These are phyloP conservation scores for Ziziphus jujuba DNA, from an alignment of 306 rosid genomes.

Conservation along the genomic window DNA sequence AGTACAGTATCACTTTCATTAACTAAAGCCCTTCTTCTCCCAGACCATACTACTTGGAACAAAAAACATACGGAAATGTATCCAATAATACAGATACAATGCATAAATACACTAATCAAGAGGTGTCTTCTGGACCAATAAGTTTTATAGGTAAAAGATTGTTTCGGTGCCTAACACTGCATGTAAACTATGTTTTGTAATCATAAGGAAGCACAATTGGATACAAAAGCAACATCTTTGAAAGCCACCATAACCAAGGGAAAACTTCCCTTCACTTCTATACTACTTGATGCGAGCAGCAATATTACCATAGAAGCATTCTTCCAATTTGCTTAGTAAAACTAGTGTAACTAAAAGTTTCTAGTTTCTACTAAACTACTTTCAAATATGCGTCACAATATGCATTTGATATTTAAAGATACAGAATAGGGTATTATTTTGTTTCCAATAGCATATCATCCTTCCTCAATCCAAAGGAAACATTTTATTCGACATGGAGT, in stretches of 20 bases:
- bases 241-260: background rate
- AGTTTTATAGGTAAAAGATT: background rate
- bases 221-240: background rate
- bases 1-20: slow-evolving; percentile 6
- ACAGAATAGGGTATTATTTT: background rate
- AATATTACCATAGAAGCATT: background rate
- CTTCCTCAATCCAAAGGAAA: too few relatives aligned
- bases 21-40: slow-evolving; percentile 10
- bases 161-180: background rate
- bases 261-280: background rate
- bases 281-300: slow-evolving; percentile 1
- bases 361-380: background rate
- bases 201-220: background rate
- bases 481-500: background rate
- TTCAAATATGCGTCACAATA: background rate
- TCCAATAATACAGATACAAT: background rate
- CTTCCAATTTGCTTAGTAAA: background rate
- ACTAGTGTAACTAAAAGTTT: background rate
- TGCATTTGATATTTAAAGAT: background rate
- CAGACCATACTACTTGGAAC: background rate
- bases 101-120: background rate
- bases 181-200: background rate
- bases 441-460: background rate
- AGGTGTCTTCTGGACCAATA: background rate
- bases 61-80: slow-evolving; percentile 11